Conservation (phyloP, 345 rosid species). For the Gossypium rotundifolium region DNA sequence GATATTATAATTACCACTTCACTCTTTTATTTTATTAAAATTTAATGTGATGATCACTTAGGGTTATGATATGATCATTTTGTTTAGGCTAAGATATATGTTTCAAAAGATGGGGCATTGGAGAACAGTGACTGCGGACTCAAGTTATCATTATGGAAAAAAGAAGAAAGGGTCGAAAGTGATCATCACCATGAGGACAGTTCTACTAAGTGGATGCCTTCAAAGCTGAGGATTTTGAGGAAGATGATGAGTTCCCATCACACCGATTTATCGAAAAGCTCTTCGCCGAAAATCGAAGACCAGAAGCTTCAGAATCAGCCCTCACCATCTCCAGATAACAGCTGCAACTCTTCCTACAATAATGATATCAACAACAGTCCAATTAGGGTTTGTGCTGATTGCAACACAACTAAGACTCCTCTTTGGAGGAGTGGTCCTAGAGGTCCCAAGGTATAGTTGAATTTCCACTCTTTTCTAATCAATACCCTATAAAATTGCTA, state of each 20-base stretch:
- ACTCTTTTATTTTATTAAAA: no score
- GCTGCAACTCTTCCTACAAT: conserved; percentile 15
- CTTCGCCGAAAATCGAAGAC: conserved; percentile 22
- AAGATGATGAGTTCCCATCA: conserved; percentile 48
- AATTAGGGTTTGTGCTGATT: conserved; percentile 78
- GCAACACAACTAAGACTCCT: conserved; percentile 93
- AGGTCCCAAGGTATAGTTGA: conserved; percentile 75
- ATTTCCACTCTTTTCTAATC: background rate
- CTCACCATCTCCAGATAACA: conserved; percentile 27
- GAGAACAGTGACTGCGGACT: conserved; percentile 13
- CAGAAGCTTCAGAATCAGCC: conserved; percentile 21
- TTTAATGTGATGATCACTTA: background rate
- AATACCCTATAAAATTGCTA: background rate
- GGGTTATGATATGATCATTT: background rate
- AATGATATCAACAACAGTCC: conserved; percentile 19
- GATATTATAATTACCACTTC: no score
- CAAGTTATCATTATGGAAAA: conserved; percentile 28
- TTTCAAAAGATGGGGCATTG: conserved; percentile 25
- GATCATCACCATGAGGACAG: conserved; percentile 16
- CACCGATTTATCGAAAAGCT: conserved; percentile 3
- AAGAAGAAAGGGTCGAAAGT: conserved; percentile 21
- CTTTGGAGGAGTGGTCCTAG: conserved; percentile 97
- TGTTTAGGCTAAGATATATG: conserved; percentile 28
- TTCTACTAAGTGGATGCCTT: conserved; percentile 74
- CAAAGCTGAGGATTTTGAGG: conserved; percentile 83